Percentiles rank a stretch among this genome's conserved stretches.
Evolutionary conservation across 257 asterid genomes (phyloP).

Genomic region (Solanum sitiens): DNA sequence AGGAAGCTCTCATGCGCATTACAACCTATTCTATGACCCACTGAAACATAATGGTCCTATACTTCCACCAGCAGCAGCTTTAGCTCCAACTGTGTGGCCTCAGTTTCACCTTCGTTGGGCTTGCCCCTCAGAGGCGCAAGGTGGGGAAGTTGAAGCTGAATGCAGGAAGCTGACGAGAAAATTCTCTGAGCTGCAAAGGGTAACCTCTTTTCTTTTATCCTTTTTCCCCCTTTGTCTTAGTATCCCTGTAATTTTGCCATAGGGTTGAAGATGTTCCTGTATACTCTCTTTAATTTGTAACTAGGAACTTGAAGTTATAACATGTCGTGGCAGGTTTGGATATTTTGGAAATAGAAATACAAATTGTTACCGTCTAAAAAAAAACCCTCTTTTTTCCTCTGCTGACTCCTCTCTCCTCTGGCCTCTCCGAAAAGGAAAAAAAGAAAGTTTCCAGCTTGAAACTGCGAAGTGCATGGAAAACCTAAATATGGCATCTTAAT

Average conservation of each 20-base stretch:
- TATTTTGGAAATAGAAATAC: background rate
- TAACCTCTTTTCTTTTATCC: slow-evolving; percentile 4
- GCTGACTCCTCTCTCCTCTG: background rate
- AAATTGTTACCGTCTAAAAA: background rate
- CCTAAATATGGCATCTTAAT: background rate
- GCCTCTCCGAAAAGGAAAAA: background rate
- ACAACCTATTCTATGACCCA: slow-evolving; percentile 76
- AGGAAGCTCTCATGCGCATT: slow-evolving; percentile 69
- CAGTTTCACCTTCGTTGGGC: slow-evolving; percentile 99
- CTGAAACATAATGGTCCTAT: slow-evolving; percentile 55
- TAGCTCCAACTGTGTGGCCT: slow-evolving; percentile 98
- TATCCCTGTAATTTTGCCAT: background rate
- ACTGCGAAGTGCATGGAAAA: background rate
- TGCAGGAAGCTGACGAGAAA: slow-evolving; percentile 60
- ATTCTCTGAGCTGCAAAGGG: slow-evolving; percentile 69
- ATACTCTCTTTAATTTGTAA: background rate
- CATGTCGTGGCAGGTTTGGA: background rate
- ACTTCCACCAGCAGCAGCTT: slow-evolving; percentile 96
- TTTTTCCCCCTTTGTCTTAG: background rate
- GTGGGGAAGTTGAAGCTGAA: slow-evolving; percentile 79
- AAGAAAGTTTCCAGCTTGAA: background rate
- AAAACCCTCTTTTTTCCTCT: background rate
- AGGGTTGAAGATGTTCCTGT: background rate
- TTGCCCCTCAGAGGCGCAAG: slow-evolving; percentile 85
- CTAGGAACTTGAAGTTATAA: background rate